These are phyloP conservation scores for Podospora anserina DNA, from an alignment of 495 filamentous ascomycete species.

Conservation along the genomic window DNA sequence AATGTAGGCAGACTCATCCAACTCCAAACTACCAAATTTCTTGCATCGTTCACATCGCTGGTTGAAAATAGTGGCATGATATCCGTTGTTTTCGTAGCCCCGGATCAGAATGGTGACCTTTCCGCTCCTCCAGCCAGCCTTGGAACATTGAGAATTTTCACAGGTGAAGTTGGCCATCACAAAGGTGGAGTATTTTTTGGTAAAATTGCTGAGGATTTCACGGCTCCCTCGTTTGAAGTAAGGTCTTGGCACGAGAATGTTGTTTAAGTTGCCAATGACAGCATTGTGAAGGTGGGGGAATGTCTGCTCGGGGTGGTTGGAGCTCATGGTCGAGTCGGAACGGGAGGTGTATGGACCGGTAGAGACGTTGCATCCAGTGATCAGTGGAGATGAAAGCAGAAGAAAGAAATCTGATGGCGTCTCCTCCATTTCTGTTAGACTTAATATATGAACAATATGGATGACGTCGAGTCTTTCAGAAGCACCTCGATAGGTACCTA, in stretches of 20 bases:
- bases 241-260: neutral
- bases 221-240: neutral
- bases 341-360: no score
- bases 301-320: neutral
- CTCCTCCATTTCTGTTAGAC: no score
- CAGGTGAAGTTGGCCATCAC: conserved; percentile 32
- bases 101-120: conserved; percentile 29
- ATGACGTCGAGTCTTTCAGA: no score
- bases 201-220: neutral
- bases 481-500: no score
- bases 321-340: neutral
- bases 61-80: conserved; percentile 32
- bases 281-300: neutral
- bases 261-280: neutral
- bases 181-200: conserved; percentile 21
- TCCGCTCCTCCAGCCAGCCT: conserved; percentile 31
- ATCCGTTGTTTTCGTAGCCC: conserved; percentile 25
- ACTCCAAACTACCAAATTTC: conserved; percentile 21
- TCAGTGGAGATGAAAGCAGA: neutral
- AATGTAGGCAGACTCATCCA: conserved; percentile 30
- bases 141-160: conserved; percentile 20
- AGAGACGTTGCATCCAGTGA: neutral
- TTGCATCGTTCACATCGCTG: conserved; percentile 30
- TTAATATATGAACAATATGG: no score
- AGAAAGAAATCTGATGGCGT: no score